phyloP scores from a whole-genome alignment of 331 rosid species.

The Saraca asoca region DNA sequence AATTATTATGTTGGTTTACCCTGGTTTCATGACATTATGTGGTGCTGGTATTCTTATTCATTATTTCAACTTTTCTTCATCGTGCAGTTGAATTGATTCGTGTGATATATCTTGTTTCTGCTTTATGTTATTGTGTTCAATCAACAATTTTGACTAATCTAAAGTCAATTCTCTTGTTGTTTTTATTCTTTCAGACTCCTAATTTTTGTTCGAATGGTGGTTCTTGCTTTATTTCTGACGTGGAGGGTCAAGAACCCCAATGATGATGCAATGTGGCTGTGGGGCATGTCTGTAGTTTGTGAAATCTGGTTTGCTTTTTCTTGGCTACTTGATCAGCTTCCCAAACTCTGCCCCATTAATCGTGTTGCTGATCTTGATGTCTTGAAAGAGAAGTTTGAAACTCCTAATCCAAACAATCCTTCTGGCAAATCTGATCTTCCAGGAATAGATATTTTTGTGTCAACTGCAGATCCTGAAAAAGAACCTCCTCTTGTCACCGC shows the following conservation, averaged over 20 bases:
- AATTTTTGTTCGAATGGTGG: slow-evolving; percentile 55
- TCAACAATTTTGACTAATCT: slow-evolving; percentile 1
- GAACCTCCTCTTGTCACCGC: slow-evolving; percentile 87
- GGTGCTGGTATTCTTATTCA: slow-evolving; percentile 21
- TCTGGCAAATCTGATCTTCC: slow-evolving; percentile 80
- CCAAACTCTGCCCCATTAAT: slow-evolving; percentile 74
- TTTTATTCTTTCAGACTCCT: slow-evolving; percentile 55
- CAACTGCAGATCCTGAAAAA: slow-evolving; percentile 82
- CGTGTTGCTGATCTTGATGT: slow-evolving; percentile 56
- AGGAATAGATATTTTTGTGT: slow-evolving; percentile 72
- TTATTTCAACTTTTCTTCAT: slow-evolving; percentile 19
- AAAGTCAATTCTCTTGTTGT: slow-evolving; percentile 4
- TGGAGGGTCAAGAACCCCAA: slow-evolving; percentile 74
- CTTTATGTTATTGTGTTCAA: slow-evolving; percentile 5
- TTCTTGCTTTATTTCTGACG: slow-evolving; percentile 53
- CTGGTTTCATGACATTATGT: not conserved
- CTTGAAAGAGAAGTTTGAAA: slow-evolving; percentile 67
- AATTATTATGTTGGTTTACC: not conserved
- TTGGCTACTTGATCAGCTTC: slow-evolving; percentile 80
- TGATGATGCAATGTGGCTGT: slow-evolving; percentile 69
- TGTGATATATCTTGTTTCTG: slow-evolving; percentile 10
- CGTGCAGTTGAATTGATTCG: slow-evolving; percentile 18
- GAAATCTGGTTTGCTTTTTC: slow-evolving; percentile 91
- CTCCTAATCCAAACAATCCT: slow-evolving; percentile 56
- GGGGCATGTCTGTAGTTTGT: slow-evolving; percentile 82